A percentile compares a stretch with the other conserved stretches of the same genome.
These are phyloP conservation scores for Vigna mungo DNA, from an alignment of 306 rosid genomes.

Conservation along the genomic window DNA sequence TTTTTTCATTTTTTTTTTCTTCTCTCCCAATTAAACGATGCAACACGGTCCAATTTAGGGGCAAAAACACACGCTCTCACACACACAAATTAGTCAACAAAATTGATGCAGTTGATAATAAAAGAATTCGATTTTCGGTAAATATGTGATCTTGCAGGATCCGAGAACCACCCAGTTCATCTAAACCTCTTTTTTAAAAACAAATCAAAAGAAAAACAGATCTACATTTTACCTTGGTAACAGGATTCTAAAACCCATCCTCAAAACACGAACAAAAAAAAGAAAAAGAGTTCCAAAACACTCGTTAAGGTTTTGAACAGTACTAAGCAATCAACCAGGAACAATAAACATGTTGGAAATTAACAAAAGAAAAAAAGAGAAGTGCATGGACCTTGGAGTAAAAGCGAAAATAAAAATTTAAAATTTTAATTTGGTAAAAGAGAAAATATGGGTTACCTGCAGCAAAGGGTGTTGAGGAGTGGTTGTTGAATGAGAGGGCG, in stretches of 20 bases:
- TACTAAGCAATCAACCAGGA: neutral
- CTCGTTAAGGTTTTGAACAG: neutral
- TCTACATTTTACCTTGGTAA: neutral
- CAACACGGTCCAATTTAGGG: slow-evolving; percentile 7
- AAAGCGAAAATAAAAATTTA: neutral
- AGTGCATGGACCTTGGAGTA: neutral
- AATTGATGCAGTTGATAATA: too few species aligned
- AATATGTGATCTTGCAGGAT: too few species aligned
- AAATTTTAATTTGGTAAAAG: neutral
- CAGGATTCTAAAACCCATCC: neutral
- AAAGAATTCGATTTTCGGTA: too few species aligned
- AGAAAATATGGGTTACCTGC: slow-evolving; percentile 57
- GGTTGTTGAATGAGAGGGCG: slow-evolving; percentile 35
- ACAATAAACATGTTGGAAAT: neutral
- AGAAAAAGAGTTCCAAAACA: neutral
- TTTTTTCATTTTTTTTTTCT: neutral
- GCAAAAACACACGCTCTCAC: neutral
- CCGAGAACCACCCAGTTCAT: too few species aligned
- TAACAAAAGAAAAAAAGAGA: neutral
- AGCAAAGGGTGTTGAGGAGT: slow-evolving; percentile 40
- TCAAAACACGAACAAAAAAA: neutral
- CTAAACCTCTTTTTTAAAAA: too few species aligned
- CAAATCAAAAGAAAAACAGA: too few species aligned
- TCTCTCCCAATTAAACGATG: neutral
- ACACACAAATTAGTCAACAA: neutral